Percentiles rank a stretch among this genome's conserved stretches.
phyloP scores from a whole-genome alignment of 257 asterid genomes.

The Forsythia suspensa region DNA sequence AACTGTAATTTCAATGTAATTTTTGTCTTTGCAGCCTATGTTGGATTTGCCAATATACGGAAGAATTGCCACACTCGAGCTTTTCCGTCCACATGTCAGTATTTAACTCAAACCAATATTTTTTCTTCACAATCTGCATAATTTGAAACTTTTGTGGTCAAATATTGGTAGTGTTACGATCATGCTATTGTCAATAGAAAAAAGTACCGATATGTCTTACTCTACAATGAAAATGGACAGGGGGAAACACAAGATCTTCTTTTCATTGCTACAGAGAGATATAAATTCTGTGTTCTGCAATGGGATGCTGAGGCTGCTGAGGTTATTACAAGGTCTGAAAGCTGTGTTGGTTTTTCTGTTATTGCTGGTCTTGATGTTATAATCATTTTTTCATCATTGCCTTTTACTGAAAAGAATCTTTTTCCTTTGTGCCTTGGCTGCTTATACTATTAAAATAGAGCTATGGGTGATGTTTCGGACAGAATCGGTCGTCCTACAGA shows the following conservation, averaged over 20 bases:
- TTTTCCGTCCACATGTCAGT: slow-evolving; percentile 96
- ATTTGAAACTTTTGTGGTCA: slow-evolving; percentile 16
- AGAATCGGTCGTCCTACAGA: slow-evolving; percentile 90
- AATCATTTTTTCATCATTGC: not conserved
- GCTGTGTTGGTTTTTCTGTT: not conserved
- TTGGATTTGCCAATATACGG: slow-evolving; percentile 99
- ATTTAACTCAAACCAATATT: not conserved
- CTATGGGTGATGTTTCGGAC: slow-evolving; percentile 95
- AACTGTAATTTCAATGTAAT: slow-evolving; percentile 11
- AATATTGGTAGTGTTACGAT: not conserved
- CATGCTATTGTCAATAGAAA: not conserved
- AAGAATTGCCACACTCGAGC: slow-evolving; percentile 96
- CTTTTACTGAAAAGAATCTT: not conserved
- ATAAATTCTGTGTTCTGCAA: slow-evolving; percentile 85
- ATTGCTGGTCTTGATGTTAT: not conserved
- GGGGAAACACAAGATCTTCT: slow-evolving; percentile 94
- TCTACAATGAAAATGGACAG: slow-evolving; percentile 38
- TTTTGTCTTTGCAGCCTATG: slow-evolving; percentile 68
- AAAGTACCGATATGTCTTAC: slow-evolving; percentile 3
- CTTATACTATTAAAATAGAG: slow-evolving; percentile 44
- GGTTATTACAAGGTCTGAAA: slow-evolving; percentile 70
- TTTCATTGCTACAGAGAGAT: slow-evolving; percentile 86
- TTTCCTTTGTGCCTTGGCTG: slow-evolving; percentile 27
- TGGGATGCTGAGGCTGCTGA: slow-evolving; percentile 83
- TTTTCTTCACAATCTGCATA: not conserved